Conservation (phyloP, 73 alveolate species). For the Paramecium pentaurelia region DNA sequence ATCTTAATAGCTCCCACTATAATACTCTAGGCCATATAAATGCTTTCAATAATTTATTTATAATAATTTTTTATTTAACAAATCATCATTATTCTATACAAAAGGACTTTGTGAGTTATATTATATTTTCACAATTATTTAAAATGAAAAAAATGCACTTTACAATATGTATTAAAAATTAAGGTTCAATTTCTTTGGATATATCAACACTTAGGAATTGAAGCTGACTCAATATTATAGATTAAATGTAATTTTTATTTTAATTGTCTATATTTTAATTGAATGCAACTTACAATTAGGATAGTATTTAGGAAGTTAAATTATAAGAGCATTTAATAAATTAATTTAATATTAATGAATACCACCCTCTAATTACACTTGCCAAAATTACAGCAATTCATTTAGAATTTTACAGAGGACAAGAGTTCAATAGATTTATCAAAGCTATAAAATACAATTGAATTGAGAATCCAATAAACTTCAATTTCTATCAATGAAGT, state of each 20-base stretch:
- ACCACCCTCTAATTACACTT: background rate
- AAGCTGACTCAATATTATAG: background rate
- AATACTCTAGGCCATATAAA: slow-evolving; percentile 56
- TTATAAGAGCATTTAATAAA: background rate
- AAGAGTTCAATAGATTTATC: background rate
- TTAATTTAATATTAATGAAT: background rate
- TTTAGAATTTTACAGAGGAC: background rate
- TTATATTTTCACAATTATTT: background rate
- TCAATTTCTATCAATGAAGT: background rate
- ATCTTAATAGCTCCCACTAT: slow-evolving; percentile 85
- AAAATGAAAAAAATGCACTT: background rate
- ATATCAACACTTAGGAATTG: background rate
- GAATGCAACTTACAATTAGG: background rate
- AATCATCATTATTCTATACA: background rate
- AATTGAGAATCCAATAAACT: background rate
- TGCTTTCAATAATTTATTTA: background rate
- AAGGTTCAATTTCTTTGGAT: background rate
- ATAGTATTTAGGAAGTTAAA: background rate
- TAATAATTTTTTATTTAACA: background rate
- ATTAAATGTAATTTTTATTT: background rate
- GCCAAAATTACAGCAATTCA: background rate
- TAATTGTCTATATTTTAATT: background rate
- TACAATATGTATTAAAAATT: background rate
- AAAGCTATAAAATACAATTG: background rate
- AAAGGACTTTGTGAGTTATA: background rate